These are phyloP conservation scores for Lachnellula hyalina DNA, from an alignment of 2,329 filamentous ascomycete genomes.

Conservation along the genomic window DNA sequence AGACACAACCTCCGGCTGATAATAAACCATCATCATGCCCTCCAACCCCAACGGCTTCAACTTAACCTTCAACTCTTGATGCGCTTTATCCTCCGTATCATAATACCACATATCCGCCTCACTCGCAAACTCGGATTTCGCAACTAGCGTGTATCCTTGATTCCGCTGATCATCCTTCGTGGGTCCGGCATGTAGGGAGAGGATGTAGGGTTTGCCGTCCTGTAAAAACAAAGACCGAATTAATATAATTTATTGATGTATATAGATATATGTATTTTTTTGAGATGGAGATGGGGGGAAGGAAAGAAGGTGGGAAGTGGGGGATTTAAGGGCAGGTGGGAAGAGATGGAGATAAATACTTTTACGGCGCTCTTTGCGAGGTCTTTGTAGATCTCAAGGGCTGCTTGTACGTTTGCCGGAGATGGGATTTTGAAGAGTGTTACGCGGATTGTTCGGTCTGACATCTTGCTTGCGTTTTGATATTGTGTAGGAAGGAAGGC, in stretches of 20 bases:
- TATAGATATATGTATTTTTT: neutral
- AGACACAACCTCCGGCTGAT: slow-evolving; percentile 19
- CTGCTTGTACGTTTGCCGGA: slow-evolving; percentile 36
- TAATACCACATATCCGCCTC: slow-evolving; percentile 56
- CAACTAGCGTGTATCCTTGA: slow-evolving; percentile 50
- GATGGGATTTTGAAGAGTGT: slow-evolving; percentile 49
- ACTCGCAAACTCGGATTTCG: slow-evolving; percentile 47
- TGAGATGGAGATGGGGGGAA: neutral
- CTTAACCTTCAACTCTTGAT: slow-evolving; percentile 40
- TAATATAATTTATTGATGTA: no score
- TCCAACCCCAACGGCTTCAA: slow-evolving; percentile 14
- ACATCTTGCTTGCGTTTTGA: neutral
- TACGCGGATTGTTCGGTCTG: slow-evolving; percentile 39
- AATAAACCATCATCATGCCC: slow-evolving; percentile 28
- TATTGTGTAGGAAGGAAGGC: no score
- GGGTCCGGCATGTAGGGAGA: slow-evolving; percentile 42
- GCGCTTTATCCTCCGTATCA: slow-evolving; percentile 50
- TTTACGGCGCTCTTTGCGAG: slow-evolving; percentile 40
- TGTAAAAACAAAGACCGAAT: slow-evolving; percentile 22
- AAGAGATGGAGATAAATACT: slow-evolving; percentile 11
- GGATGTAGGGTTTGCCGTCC: slow-evolving; percentile 55
- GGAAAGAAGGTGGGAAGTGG: neutral
- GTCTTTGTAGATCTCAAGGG: slow-evolving; percentile 35
- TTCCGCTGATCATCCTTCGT: slow-evolving; percentile 46
- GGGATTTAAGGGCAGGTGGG: no score